A percentile compares a stretch with the other conserved stretches of the same genome.
Evolutionary conservation across 2,329 filamentous ascomycete species (phyloP).

Genomic region (Phyllosticta citrichinensis): DNA sequence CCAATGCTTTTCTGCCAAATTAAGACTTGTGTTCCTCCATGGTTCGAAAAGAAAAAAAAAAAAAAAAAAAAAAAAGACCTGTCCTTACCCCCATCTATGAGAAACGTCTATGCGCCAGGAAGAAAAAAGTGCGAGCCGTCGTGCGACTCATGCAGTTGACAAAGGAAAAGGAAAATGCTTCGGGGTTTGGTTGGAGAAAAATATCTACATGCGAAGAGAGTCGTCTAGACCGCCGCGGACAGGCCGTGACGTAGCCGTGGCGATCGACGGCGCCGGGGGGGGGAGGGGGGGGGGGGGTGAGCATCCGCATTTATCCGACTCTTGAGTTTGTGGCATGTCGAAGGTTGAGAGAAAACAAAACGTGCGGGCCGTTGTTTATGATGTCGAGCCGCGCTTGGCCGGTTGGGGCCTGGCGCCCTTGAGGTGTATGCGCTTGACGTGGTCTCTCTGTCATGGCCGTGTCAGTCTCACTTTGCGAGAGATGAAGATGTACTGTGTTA

Average conservation of each 20-base stretch:
- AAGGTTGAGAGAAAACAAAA: background rate
- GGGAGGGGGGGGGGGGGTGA: no score
- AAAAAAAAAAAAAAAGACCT: background rate
- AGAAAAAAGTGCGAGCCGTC: conserved; percentile 4
- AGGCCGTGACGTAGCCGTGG: background rate
- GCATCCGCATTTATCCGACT: conserved; percentile 9
- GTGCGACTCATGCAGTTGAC: conserved; percentile 4
- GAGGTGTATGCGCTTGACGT: conserved; percentile 31
- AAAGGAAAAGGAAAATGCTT: background rate
- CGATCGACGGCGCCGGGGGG: background rate
- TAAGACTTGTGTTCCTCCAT: background rate
- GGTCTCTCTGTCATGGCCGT: conserved; percentile 22
- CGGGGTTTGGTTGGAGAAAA: background rate
- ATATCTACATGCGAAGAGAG: background rate
- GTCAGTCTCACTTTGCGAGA: background rate
- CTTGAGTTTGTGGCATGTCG: background rate
- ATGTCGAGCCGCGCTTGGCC: conserved; percentile 9
- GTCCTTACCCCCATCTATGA: background rate
- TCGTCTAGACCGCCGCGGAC: background rate
- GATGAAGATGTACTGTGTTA: background rate
- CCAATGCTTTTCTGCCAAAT: conserved; percentile 2
- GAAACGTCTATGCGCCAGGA: conserved; percentile 1
- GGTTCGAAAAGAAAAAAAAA: no score
- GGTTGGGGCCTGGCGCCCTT: conserved; percentile 15
- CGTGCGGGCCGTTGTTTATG: background rate